These are phyloP conservation scores for Cladosporium sp. DNA, from an alignment of 2,329 filamentous ascomycete genomes.

Conservation along the genomic window DNA sequence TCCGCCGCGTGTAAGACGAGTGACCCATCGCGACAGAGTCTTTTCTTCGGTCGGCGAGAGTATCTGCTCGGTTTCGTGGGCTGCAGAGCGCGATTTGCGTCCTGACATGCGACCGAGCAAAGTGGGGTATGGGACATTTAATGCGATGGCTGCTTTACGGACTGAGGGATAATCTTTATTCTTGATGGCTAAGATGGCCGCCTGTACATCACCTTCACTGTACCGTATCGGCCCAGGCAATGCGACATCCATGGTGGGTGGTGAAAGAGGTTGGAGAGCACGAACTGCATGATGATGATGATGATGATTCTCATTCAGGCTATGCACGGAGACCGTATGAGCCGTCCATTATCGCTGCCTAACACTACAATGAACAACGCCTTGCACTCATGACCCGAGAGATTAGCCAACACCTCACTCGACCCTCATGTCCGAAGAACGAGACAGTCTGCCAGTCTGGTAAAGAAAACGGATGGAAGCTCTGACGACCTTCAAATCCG, in stretches of 20 bases:
- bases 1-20: conserved; percentile 9
- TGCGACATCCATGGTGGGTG: not conserved
- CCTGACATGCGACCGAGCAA: conserved; percentile 8
- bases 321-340: too few species aligned
- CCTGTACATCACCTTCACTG: not conserved
- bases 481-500: too few species aligned
- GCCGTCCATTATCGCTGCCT: too few species aligned
- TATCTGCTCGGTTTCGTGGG: conserved; percentile 9
- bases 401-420: conserved; percentile 3
- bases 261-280: not conserved
- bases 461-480: too few species aligned
- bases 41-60: conserved; percentile 14
- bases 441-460: too few species aligned
- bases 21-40: conserved; percentile 2
- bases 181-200: not conserved
- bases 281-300: not conserved
- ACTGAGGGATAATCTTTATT: conserved; percentile 3
- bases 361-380: not conserved
- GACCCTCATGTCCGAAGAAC: too few species aligned
- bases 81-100: conserved; percentile 9
- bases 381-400: conserved; percentile 4
- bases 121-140: not conserved
- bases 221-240: not conserved
- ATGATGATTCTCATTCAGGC: too few species aligned
- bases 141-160: conserved; percentile 1